Conservation (phyloP, 1,284 basidiomycete genomes). For the Irpex lacteus region DNA sequence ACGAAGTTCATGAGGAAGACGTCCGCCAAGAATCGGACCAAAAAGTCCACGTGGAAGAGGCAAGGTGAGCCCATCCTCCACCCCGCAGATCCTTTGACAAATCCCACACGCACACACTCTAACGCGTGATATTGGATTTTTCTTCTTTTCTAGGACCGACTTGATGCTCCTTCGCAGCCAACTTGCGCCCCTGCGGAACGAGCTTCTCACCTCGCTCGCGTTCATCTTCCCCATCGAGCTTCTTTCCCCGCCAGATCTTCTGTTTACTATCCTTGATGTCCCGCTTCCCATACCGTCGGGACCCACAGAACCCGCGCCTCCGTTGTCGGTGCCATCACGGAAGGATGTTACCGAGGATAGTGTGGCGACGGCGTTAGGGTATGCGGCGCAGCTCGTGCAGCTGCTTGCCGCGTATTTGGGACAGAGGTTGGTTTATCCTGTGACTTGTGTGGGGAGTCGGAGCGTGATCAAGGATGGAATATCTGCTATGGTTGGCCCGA, state of each 20-base stretch:
- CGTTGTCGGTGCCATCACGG: slow-evolving; percentile 61
- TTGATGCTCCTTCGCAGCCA: slow-evolving; percentile 43
- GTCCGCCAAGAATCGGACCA: slow-evolving; percentile 30
- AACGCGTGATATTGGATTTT: not conserved
- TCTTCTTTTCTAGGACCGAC: slow-evolving; percentile 36
- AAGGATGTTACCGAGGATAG: slow-evolving; percentile 80
- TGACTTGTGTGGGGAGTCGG: slow-evolving; percentile 85
- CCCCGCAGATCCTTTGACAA: not conserved
- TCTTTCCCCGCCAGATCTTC: slow-evolving; percentile 73
- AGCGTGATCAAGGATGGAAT: slow-evolving; percentile 90
- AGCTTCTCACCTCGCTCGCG: slow-evolving; percentile 74
- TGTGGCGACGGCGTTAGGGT: slow-evolving; percentile 85
- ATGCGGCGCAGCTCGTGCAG: slow-evolving; percentile 82
- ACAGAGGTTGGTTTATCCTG: slow-evolving; percentile 80
- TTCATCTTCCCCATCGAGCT: slow-evolving; percentile 88
- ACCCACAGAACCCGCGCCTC: slow-evolving; percentile 82
- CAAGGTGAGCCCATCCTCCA: slow-evolving; percentile 1
- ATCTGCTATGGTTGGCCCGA: slow-evolving; percentile 89
- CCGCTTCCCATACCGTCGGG: slow-evolving; percentile 83
- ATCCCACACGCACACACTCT: not conserved
- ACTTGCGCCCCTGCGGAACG: slow-evolving; percentile 58
- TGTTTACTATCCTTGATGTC: slow-evolving; percentile 81
- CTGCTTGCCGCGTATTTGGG: slow-evolving; percentile 79
- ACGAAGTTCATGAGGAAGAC: slow-evolving; percentile 39
- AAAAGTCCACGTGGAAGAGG: slow-evolving; percentile 22